A percentile compares a stretch with the other conserved stretches of the same genome.
Conservation (phyloP, 805 yeast species). For the Candida dendrica region DNA sequence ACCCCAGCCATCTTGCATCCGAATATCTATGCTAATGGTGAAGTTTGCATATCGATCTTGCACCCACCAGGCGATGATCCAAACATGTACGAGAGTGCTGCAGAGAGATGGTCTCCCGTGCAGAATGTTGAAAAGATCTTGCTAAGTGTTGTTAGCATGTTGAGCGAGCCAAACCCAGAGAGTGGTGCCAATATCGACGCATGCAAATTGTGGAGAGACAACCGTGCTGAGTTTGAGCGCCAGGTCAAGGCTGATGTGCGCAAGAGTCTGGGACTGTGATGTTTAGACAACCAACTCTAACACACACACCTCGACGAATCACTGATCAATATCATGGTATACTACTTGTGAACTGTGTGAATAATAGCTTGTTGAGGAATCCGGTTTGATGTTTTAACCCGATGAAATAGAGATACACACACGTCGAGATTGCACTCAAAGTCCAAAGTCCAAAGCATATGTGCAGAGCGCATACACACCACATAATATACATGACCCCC, state of each 20-base stretch:
- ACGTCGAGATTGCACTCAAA: too few relatives aligned
- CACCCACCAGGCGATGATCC: slow-evolving; percentile 99
- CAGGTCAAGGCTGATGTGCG: slow-evolving; percentile 63
- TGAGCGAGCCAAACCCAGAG: slow-evolving; percentile 94
- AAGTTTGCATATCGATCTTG: slow-evolving; percentile 89
- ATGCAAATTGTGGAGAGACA: slow-evolving; percentile 83
- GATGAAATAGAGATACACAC: too few relatives aligned
- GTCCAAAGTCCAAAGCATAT: too few relatives aligned
- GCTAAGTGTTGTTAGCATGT: slow-evolving; percentile 88
- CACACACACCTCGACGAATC: too few relatives aligned
- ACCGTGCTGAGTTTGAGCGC: slow-evolving; percentile 58
- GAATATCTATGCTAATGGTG: slow-evolving; percentile 88
- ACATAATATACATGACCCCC: too few relatives aligned
- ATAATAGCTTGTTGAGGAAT: too few relatives aligned
- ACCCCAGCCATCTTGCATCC: slow-evolving; percentile 88
- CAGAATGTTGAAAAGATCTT: slow-evolving; percentile 96
- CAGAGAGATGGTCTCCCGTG: slow-evolving; percentile 97
- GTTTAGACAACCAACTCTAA: too few relatives aligned
- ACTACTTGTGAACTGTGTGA: too few relatives aligned
- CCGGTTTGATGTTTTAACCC: too few relatives aligned
- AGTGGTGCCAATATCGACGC: slow-evolving; percentile 88
- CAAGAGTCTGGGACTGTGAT: slow-evolving; percentile 66
- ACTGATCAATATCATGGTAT: too few relatives aligned
- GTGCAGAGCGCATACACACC: too few relatives aligned
- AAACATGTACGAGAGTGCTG: slow-evolving; percentile 87